phyloP scores from a whole-genome alignment of 2,329 filamentous ascomycete genomes.

The Stachybotrys chlorohalonatus region DNA sequence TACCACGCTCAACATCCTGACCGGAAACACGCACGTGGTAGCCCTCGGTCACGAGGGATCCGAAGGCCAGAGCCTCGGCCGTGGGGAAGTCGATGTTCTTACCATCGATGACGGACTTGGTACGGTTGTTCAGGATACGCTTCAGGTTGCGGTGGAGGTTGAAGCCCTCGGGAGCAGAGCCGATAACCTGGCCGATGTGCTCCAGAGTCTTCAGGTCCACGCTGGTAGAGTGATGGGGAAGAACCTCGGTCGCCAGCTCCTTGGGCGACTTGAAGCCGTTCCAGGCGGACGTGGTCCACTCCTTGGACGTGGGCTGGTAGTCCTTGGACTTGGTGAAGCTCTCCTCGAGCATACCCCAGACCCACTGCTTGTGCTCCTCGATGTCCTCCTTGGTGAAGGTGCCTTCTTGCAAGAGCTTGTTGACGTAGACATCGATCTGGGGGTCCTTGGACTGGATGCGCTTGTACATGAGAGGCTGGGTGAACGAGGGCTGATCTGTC shows the following conservation, averaged over 20 bases:
- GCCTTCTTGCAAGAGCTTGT: slow-evolving; percentile 83
- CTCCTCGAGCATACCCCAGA: slow-evolving; percentile 98
- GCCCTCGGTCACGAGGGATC: slow-evolving; percentile 81
- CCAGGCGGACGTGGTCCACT: slow-evolving; percentile 98
- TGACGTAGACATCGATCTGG: slow-evolving; percentile 83
- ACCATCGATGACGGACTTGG: slow-evolving; percentile 86
- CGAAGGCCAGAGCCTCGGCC: slow-evolving; percentile 91
- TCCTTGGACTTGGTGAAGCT: slow-evolving; percentile 97
- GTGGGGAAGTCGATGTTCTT: slow-evolving; percentile 97
- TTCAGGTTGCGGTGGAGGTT: slow-evolving; percentile 90
- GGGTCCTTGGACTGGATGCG: slow-evolving; percentile 77
- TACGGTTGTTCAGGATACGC: slow-evolving; percentile 82
- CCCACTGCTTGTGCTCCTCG: slow-evolving; percentile 99
- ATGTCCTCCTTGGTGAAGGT: slow-evolving; percentile 97
- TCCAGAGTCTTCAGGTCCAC: slow-evolving; percentile 65
- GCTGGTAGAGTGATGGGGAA: slow-evolving; percentile 83
- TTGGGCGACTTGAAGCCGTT: slow-evolving; percentile 99
- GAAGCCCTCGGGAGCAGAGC: slow-evolving; percentile 74
- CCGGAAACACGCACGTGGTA: slow-evolving; percentile 97
- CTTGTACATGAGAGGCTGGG: slow-evolving; percentile 99
- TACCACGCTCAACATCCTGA: slow-evolving; percentile 98
- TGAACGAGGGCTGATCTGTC: slow-evolving; percentile 98
- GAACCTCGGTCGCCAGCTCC: slow-evolving; percentile 87
- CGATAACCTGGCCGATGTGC: slow-evolving; percentile 75
- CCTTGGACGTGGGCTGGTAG: slow-evolving; percentile 91